A percentile compares a stretch with the other conserved stretches of the same genome.
These are phyloP conservation scores for Aspergillus carbonarius DNA, from an alignment of 2,329 filamentous ascomycete genomes.

Conservation along the genomic window DNA sequence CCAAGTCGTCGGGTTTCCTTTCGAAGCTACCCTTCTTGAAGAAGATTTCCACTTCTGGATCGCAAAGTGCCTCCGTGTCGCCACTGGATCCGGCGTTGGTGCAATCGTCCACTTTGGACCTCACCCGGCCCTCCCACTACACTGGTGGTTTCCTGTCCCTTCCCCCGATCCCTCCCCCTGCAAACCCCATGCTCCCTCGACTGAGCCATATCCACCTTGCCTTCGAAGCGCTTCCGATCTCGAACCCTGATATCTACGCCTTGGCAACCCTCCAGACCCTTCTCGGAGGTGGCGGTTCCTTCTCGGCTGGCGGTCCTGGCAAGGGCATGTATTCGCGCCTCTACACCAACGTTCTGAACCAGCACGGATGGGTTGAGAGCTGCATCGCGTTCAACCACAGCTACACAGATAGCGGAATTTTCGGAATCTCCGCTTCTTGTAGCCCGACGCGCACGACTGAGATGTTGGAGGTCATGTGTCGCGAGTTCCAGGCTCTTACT, in stretches of 20 bases:
- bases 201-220: slow-evolving; percentile 93
- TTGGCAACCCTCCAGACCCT: slow-evolving; percentile 93
- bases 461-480: slow-evolving; percentile 95
- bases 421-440: slow-evolving; percentile 88
- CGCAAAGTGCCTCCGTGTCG: slow-evolving; percentile 57
- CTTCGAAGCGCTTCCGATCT: slow-evolving; percentile 91
- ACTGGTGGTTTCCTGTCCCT: slow-evolving; percentile 91
- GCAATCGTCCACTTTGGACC: slow-evolving; percentile 52
- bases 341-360: slow-evolving; percentile 97
- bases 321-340: slow-evolving; percentile 99
- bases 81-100: slow-evolving; percentile 51
- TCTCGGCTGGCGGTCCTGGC: slow-evolving; percentile 91
- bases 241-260: slow-evolving; percentile 90
- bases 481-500: slow-evolving; percentile 77
- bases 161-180: slow-evolving; percentile 73
- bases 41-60: slow-evolving; percentile 74
- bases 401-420: slow-evolving; percentile 93
- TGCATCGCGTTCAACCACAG: slow-evolving; percentile 97
- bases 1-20: slow-evolving; percentile 65
- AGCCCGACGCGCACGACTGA: slow-evolving; percentile 71
- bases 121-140: slow-evolving; percentile 71
- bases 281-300: slow-evolving; percentile 91
- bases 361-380: slow-evolving; percentile 95
- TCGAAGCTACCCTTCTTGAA: slow-evolving; percentile 89
- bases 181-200: slow-evolving; percentile 72